phyloP scores from a whole-genome alignment of 768 basidiomycete genomes.

The Terana coerulea region DNA sequence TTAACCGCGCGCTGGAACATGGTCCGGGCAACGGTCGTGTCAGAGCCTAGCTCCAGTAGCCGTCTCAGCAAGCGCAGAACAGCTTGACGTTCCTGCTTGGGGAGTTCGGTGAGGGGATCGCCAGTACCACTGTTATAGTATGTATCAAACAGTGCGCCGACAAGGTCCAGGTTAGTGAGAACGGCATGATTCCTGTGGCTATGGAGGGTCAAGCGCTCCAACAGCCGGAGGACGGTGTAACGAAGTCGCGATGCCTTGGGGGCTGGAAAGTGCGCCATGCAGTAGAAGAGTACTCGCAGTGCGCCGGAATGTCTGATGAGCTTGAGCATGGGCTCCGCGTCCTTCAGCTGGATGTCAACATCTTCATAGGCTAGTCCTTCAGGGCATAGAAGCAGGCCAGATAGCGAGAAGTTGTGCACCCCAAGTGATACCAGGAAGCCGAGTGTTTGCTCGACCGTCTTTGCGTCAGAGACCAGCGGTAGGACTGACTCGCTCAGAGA shows the following conservation, averaged over 20 bases:
- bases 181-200: slow-evolving; percentile 71
- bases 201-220: slow-evolving; percentile 57
- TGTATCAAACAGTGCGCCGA: slow-evolving; percentile 47
- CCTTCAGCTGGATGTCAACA: slow-evolving; percentile 39
- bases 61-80: slow-evolving; percentile 60
- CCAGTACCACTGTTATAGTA: slow-evolving; percentile 32
- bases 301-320: slow-evolving; percentile 58
- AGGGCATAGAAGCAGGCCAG: slow-evolving; percentile 51
- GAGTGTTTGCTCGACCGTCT: slow-evolving; percentile 50
- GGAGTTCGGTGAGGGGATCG: not conserved
- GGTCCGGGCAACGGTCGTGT: slow-evolving; percentile 54
- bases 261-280: slow-evolving; percentile 28
- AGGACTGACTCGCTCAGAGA: slow-evolving; percentile 58
- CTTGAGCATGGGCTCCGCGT: slow-evolving; percentile 37
- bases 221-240: slow-evolving; percentile 51
- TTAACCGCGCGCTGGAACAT: slow-evolving; percentile 59
- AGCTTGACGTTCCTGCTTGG: slow-evolving; percentile 49
- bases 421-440: slow-evolving; percentile 69
- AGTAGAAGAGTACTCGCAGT: slow-evolving; percentile 56
- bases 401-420: slow-evolving; percentile 57
- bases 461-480: slow-evolving; percentile 43
- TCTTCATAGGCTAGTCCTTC: slow-evolving; percentile 38
- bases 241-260: slow-evolving; percentile 39
- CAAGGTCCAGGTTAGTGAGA: slow-evolving; percentile 55
- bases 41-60: slow-evolving; percentile 74